Evolutionary conservation across 2,329 filamentous ascomycete genomes (phyloP), one percentile per base, ranked within the genome.

Genomic region (Corynespora cassiicola): DNA sequence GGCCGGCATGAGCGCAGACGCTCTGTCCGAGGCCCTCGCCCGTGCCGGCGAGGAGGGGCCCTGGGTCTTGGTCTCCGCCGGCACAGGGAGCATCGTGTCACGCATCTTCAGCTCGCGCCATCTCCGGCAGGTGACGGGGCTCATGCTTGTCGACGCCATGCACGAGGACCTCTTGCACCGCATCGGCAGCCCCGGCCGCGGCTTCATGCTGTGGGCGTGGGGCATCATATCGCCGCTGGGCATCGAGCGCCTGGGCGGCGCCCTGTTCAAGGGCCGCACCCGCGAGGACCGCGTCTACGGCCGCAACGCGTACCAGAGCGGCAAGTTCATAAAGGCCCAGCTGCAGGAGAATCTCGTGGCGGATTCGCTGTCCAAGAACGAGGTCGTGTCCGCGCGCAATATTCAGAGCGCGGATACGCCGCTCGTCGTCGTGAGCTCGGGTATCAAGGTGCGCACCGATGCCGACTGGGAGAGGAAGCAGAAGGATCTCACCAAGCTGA

Each of bases 281-380:
- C 84, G 88, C 23, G 82, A 87, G 63, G 92, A 97, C 65, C 86
- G 94, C 7, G 84, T 96, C 8, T 95, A 87, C 68, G 94, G 94
- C 9, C 79, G 82, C 28, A 82, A 84, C 5, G 83, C 90, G 0
- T 86, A 90, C 61, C 89, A 95, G 68, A 79, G 78, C 16, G 88
- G 88, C 45, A 95, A 91, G 65, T 86, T 82, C 65, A 86, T 96
- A 67, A 96, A 95, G 66, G 87, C 90, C 4, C 88, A 91, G 69
- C 76, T 99, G 39, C 94, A 99, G 70, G 94, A 99, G 73, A 92
- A 86, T 50, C 77, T 97, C 1, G 90, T 96, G 20, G 91, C 91
- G 0, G 81, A 85, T 50, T 89, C 88, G 1, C 82, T 97, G 52
- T 90, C 90, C 10, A 86, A 85, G 66, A 88, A 88, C 21, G 94